A percentile compares a stretch with the other conserved stretches of the same genome.
Conservation (phyloP, 805 yeast genomes). For the Ogataea sp. region DNA sequence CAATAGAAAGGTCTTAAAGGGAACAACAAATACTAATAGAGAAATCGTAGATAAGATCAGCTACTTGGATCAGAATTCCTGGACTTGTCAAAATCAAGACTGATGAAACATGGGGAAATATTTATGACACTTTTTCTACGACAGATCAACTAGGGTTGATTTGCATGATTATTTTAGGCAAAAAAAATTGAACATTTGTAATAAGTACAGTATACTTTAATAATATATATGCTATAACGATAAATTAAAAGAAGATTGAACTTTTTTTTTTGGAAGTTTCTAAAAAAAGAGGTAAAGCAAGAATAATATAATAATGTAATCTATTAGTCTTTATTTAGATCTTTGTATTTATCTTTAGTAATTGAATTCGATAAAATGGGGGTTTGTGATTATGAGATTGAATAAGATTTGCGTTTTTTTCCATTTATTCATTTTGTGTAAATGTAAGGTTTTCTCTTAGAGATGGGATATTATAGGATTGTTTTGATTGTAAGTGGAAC, state of each 20-base stretch:
- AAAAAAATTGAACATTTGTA: not conserved
- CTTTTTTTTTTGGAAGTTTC: no score
- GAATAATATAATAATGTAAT: no score
- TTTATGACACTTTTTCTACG: no score
- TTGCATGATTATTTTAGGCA: not conserved
- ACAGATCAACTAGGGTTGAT: not conserved
- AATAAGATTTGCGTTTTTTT: not conserved
- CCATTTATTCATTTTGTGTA: no score
- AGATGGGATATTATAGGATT: no score
- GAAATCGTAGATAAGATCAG: not conserved
- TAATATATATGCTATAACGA: not conserved
- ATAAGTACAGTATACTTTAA: not conserved
- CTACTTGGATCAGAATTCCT: not conserved
- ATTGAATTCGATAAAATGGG: not conserved
- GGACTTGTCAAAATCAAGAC: not conserved
- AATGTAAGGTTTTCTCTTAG: no score
- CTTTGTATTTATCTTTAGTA: not conserved
- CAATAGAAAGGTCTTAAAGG: not conserved
- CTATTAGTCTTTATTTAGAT: no score
- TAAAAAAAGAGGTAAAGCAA: no score
- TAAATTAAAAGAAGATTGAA: not conserved
- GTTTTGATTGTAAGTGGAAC: not conserved
- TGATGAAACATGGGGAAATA: no score
- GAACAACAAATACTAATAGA: not conserved
- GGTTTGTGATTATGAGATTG: not conserved